These are phyloP conservation scores for Yamadazyma atlantica DNA, from an alignment of 1,139 yeast species.

Conservation along the genomic window DNA sequence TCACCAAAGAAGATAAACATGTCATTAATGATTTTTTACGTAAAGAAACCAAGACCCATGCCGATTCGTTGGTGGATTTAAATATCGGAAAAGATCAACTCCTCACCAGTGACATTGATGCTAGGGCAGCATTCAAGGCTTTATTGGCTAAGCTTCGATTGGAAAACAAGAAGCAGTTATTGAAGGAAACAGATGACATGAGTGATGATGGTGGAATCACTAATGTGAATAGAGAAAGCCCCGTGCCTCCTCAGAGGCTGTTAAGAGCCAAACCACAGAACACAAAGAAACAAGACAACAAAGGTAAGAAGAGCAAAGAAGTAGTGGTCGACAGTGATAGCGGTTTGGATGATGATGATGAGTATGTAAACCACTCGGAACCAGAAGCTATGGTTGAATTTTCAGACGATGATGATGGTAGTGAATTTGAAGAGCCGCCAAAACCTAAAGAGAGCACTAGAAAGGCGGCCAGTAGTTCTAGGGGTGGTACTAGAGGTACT, in stretches of 20 bases:
- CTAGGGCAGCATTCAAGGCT: constrained; percentile 30
- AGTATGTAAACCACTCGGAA: constrained; percentile 4
- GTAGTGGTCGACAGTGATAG: constrained; percentile 11
- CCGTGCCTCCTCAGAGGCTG: constrained; percentile 2
- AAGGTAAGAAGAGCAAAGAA: constrained; percentile 3
- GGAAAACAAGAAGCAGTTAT: constrained; percentile 13
- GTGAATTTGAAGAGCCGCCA: constrained; percentile 6
- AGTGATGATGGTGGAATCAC: constrained; percentile 3
- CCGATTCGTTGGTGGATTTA: constrained; percentile 52
- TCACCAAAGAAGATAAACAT: constrained; percentile 80
- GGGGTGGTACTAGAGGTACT: constrained; percentile 1
- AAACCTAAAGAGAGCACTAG: not conserved
- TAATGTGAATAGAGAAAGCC: too few relatives aligned
- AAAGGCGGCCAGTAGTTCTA: not conserved
- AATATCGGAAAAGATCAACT: constrained; percentile 35
- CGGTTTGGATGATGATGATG: constrained; percentile 15
- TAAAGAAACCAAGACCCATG: constrained; percentile 61
- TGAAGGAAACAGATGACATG: not conserved
- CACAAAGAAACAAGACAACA: too few relatives aligned
- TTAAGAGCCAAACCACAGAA: constrained; percentile 2
- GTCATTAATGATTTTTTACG: constrained; percentile 71
- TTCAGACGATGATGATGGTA: constrained; percentile 5
- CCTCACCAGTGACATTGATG: constrained; percentile 29
- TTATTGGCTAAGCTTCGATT: constrained; percentile 21
- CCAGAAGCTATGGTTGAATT: constrained; percentile 1